phyloP scores from a whole-genome alignment of 805 yeast genomes.

The Metschnikowia colocasiae region DNA sequence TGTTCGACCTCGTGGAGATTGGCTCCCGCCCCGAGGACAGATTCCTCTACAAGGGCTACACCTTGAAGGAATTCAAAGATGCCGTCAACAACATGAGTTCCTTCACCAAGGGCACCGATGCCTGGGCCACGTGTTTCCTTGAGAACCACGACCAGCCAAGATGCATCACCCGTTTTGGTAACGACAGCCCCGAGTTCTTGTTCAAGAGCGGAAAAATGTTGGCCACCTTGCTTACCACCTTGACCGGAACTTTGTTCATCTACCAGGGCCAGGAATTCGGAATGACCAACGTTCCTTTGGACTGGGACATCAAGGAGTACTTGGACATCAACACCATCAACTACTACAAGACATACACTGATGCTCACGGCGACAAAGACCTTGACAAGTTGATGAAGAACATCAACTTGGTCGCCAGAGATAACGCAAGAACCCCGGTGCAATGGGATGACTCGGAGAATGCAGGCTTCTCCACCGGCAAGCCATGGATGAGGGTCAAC shows the following conservation, averaged over 20 bases:
- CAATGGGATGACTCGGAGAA: slow-evolving; percentile 46
- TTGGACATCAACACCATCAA: slow-evolving; percentile 47
- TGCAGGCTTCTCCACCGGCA: slow-evolving; percentile 47
- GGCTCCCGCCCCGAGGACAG: slow-evolving; percentile 37
- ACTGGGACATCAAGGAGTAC: slow-evolving; percentile 49
- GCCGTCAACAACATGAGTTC: slow-evolving; percentile 33
- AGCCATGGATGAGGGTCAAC: slow-evolving; percentile 54
- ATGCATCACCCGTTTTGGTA: slow-evolving; percentile 49
- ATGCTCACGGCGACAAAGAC: slow-evolving; percentile 23
- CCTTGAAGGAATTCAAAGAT: slow-evolving; percentile 39
- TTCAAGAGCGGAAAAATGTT: slow-evolving; percentile 46
- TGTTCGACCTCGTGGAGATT: slow-evolving; percentile 32
- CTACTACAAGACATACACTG: slow-evolving; percentile 34
- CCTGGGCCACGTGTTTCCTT: slow-evolving; percentile 53
- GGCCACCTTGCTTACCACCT: slow-evolving; percentile 41
- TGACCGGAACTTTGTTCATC: slow-evolving; percentile 53
- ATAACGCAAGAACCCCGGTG: slow-evolving; percentile 54
- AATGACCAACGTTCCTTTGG: slow-evolving; percentile 45
- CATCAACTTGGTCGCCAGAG: slow-evolving; percentile 43
- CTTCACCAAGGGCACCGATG: slow-evolving; percentile 47
- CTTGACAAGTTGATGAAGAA: slow-evolving; percentile 27
- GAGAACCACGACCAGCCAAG: slow-evolving; percentile 63
- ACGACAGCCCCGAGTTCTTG: slow-evolving; percentile 29
- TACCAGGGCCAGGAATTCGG: slow-evolving; percentile 65
- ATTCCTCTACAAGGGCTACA: slow-evolving; percentile 31